Conservation (phyloP, 2,329 filamentous ascomycete genomes). For the Cercospora zeina region DNA sequence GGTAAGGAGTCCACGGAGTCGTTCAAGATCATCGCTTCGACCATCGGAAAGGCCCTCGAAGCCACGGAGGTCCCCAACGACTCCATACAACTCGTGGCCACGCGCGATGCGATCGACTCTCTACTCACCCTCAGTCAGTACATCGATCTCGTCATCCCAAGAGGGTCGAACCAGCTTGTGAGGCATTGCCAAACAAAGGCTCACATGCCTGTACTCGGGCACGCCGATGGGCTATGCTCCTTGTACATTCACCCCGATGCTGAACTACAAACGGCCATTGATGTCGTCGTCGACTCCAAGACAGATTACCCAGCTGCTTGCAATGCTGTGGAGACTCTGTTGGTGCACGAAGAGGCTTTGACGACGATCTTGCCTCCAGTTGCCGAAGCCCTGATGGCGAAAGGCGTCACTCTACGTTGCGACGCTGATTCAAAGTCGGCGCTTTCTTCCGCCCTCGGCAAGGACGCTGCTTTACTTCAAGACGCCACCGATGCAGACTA, state of each 20-base stretch:
- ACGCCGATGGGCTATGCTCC: conserved; percentile 89
- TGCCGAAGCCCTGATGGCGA: conserved; percentile 70
- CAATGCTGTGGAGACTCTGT: conserved; percentile 88
- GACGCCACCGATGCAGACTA: conserved; percentile 72
- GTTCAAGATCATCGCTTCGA: conserved; percentile 85
- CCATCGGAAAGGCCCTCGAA: conserved; percentile 76
- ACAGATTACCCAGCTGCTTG: conserved; percentile 93
- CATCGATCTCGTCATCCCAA: conserved; percentile 93
- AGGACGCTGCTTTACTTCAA: conserved; percentile 54
- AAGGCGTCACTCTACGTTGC: conserved; percentile 80
- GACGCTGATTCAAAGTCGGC: conserved; percentile 68
- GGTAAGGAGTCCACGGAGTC: conserved; percentile 94
- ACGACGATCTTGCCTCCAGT: conserved; percentile 67
- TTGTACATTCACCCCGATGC: conserved; percentile 82
- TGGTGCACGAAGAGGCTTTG: conserved; percentile 75
- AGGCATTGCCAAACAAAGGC: conserved; percentile 86
- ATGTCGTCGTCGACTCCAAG: conserved; percentile 86
- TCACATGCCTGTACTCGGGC: conserved; percentile 91
- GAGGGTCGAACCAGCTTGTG: conserved; percentile 87
- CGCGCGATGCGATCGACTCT: conserved; percentile 83
- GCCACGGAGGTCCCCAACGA: conserved; percentile 75
- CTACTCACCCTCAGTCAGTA: conserved; percentile 81
- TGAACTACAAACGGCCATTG: conserved; percentile 67
- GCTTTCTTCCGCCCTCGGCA: conserved; percentile 53
- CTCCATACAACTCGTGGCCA: conserved; percentile 91